A percentile compares a stretch with the other conserved stretches of the same genome.
Evolutionary conservation across 2,329 filamentous ascomycete genomes (phyloP).

Genomic region (Arthroderma uncinatum): DNA sequence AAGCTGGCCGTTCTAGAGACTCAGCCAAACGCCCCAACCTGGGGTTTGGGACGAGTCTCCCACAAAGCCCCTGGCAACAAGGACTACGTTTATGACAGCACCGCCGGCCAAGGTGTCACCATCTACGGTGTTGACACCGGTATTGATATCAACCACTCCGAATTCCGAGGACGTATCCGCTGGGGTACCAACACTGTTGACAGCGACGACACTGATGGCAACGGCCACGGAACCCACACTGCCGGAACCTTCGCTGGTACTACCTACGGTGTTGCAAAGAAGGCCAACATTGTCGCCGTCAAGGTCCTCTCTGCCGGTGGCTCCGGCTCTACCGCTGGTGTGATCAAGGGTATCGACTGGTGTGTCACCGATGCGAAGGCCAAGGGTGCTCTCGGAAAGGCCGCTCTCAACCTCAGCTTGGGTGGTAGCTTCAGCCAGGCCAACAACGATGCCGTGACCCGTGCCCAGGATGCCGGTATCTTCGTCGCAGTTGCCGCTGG

Average conservation of each 20-base stretch:
- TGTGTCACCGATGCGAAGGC: slow-evolving; percentile 24
- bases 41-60: slow-evolving; percentile 29
- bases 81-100: slow-evolving; percentile 29
- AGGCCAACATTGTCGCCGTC: slow-evolving; percentile 35
- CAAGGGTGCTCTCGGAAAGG: slow-evolving; percentile 22
- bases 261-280: slow-evolving; percentile 30
- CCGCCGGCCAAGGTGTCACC: slow-evolving; percentile 26
- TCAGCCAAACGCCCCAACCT: slow-evolving; percentile 23
- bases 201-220: slow-evolving; percentile 15
- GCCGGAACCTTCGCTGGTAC: slow-evolving; percentile 29
- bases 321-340: slow-evolving; percentile 36
- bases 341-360: slow-evolving; percentile 41
- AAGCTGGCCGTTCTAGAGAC: slow-evolving; percentile 6
- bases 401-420: slow-evolving; percentile 29
- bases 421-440: slow-evolving; percentile 28
- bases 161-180: slow-evolving; percentile 29
- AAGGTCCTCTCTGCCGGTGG: slow-evolving; percentile 40
- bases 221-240: slow-evolving; percentile 33
- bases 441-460: slow-evolving; percentile 30
- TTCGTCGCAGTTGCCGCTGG: slow-evolving; percentile 34
- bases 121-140: slow-evolving; percentile 33
- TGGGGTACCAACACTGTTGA: slow-evolving; percentile 27
- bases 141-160: slow-evolving; percentile 25
- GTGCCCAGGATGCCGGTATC: slow-evolving; percentile 29
- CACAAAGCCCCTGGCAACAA: slow-evolving; percentile 17